Evolutionary conservation across 169 alveolate species (phyloP).

Genomic region (Neospora caninum): DNA sequence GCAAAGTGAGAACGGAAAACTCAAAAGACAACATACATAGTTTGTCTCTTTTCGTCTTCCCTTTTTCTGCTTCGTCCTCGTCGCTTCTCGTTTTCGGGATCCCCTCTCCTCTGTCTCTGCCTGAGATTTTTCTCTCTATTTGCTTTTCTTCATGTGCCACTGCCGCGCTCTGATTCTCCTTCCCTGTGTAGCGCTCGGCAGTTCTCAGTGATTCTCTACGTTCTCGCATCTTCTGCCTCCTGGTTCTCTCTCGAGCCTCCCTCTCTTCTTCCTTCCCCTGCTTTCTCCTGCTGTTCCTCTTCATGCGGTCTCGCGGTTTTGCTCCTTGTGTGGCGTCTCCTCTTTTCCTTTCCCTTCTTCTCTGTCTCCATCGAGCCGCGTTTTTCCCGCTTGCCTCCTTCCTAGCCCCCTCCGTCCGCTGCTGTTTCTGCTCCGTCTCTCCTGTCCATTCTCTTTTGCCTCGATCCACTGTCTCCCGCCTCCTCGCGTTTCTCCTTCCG

Average conservation of each 20-base stretch:
- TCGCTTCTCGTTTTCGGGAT: neutral
- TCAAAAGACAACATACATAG: too few species aligned
- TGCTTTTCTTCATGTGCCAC: neutral
- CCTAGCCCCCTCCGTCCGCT: neutral
- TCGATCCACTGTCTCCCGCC: neutral
- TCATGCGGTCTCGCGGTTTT: neutral
- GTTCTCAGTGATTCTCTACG: too few species aligned
- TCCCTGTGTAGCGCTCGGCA: too few species aligned
- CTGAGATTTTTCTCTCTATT: neutral
- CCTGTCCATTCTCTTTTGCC: neutral
- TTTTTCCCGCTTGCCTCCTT: too few species aligned
- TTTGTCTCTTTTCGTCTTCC: neutral
- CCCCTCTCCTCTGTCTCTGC: neutral
- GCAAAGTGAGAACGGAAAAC: neutral
- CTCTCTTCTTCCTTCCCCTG: neutral
- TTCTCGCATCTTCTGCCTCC: neutral
- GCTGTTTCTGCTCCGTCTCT: neutral
- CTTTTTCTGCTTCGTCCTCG: neutral
- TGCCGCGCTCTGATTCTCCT: neutral
- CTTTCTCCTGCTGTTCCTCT: neutral
- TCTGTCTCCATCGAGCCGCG: neutral
- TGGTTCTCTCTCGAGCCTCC: neutral
- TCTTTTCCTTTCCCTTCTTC: neutral
- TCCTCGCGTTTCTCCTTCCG: neutral
- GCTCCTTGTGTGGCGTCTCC: neutral